phyloP scores from a whole-genome alignment of 495 filamentous ascomycete species.

The Friedmanniomyces endolithicus region DNA sequence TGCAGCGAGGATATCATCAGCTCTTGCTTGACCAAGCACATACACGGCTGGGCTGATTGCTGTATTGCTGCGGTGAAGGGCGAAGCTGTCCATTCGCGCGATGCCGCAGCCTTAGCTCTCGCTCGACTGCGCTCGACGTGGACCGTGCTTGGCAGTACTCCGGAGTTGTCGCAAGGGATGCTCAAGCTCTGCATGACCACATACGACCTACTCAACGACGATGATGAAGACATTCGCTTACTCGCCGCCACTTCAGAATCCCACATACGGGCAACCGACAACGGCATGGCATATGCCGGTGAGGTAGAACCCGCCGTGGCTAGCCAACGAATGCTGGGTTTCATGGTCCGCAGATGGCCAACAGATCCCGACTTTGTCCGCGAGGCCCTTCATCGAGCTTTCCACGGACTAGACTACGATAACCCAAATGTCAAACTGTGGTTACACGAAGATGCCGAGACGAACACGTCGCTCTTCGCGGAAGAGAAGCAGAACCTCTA shows the following conservation, averaged over 20 bases:
- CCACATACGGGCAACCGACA: slow-evolving; percentile 25
- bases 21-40: not conserved
- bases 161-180: not conserved
- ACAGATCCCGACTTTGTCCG: not conserved
- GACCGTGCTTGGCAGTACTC: not conserved
- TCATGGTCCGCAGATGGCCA: slow-evolving; percentile 29
- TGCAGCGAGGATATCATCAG: not conserved
- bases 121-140: not conserved
- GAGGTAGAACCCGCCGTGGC: slow-evolving; percentile 37
- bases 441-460: slow-evolving; percentile 40
- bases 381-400: slow-evolving; percentile 7
- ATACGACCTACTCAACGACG: slow-evolving; percentile 64
- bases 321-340: slow-evolving; percentile 34
- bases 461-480: slow-evolving; percentile 64
- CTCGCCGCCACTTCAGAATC: slow-evolving; percentile 42
- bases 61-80: not conserved
- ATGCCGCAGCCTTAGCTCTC: slow-evolving; percentile 13
- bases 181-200: slow-evolving; percentile 35
- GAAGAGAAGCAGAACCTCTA: slow-evolving; percentile 88
- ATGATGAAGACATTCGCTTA: slow-evolving; percentile 77
- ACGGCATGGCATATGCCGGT: not conserved
- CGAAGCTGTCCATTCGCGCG: not conserved
- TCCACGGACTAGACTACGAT: slow-evolving; percentile 7
- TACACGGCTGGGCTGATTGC: not conserved
- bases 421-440: slow-evolving; percentile 32